These are phyloP conservation scores for Cyclotella baltica DNA, from an alignment of 108 stramenopile species.

Conservation along the genomic window DNA sequence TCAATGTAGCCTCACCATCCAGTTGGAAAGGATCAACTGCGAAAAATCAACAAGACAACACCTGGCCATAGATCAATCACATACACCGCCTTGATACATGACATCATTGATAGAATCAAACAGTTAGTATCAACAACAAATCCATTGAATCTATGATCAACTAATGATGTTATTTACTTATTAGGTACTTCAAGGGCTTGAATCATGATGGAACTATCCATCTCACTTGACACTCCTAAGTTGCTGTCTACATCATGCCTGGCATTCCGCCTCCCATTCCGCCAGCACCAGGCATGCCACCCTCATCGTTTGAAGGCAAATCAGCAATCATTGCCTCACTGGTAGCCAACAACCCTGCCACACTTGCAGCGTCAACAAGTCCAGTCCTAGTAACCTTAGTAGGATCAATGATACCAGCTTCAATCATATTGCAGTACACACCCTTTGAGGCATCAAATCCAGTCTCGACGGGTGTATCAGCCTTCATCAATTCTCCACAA, in stretches of 20 bases:
- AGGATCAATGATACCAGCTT: slow-evolving; percentile 99
- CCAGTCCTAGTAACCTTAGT: slow-evolving; percentile 99
- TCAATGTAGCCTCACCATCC: no score
- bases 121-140: no score
- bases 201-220: no score
- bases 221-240: no score
- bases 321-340: slow-evolving; percentile 99
- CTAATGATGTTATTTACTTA: no score
- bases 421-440: slow-evolving; percentile 93
- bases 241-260: slow-evolving; percentile 82
- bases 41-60: no score
- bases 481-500: slow-evolving; percentile 92
- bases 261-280: slow-evolving; percentile 88
- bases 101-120: no score
- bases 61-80: no score
- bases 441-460: slow-evolving; percentile 95
- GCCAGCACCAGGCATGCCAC: slow-evolving; percentile 52
- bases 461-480: slow-evolving; percentile 69
- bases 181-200: no score
- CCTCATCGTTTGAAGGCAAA: slow-evolving; percentile 81
- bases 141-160: no score
- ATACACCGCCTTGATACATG: no score
- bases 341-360: slow-evolving; percentile 97
- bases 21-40: no score
- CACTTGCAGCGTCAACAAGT: slow-evolving; percentile 97